Evolutionary conservation across 768 basidiomycete species (phyloP).

Genomic region (Tephrocybe sp.): DNA sequence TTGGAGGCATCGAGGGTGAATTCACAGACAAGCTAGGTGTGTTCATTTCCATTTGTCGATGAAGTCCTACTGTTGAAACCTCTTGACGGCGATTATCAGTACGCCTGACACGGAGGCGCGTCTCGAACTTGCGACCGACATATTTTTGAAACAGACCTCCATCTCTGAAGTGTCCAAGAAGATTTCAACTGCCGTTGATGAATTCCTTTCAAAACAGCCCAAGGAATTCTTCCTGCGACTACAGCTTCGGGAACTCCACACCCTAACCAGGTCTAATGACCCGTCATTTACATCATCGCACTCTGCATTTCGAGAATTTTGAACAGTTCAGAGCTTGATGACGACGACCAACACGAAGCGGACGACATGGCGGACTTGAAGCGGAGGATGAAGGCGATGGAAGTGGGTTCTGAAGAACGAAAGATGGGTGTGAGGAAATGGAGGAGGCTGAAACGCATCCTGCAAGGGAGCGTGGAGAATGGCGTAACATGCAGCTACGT

Average conservation of each 20-base stretch:
- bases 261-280: constrained; percentile 36
- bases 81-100: constrained; percentile 53
- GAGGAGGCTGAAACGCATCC: constrained; percentile 82
- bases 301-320: constrained; percentile 13
- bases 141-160: constrained; percentile 72
- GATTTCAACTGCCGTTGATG: constrained; percentile 77
- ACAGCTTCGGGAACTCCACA: constrained; percentile 72
- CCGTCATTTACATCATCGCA: constrained; percentile 13
- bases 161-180: constrained; percentile 81
- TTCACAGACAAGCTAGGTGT: constrained; percentile 71
- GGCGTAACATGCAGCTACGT: constrained; percentile 86
- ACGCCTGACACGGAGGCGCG: constrained; percentile 60
- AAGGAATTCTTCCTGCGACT: constrained; percentile 86
- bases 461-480: constrained; percentile 85
- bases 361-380: constrained; percentile 75
- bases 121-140: constrained; percentile 61
- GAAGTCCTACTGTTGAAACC: background rate
- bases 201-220: constrained; percentile 83
- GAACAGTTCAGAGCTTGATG: constrained; percentile 56
- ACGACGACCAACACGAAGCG: constrained; percentile 77
- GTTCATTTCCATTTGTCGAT: constrained; percentile 18
- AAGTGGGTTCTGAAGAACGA: constrained; percentile 71
- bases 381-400: constrained; percentile 72
- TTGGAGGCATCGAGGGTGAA: constrained; percentile 61
- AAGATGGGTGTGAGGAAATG: constrained; percentile 83